These are phyloP conservation scores for Tephrocybe sp. DNA, from an alignment of 768 basidiomycete species.

Conservation along the genomic window DNA sequence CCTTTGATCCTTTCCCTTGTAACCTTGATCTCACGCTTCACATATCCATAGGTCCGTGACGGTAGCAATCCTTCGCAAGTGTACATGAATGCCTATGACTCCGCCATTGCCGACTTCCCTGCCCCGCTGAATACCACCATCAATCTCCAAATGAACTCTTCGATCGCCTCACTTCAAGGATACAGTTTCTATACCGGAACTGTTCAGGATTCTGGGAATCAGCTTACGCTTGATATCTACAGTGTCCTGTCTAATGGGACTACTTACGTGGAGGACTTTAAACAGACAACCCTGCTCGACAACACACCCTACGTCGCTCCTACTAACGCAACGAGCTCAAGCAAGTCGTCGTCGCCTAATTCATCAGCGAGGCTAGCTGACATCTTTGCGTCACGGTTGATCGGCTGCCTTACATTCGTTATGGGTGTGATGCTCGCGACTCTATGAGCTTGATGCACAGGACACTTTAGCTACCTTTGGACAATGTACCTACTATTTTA, in stretches of 20 bases:
- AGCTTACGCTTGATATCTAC: conserved; percentile 28
- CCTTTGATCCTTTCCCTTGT: neutral
- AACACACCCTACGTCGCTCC: conserved; percentile 23
- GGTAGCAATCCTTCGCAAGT: conserved; percentile 25
- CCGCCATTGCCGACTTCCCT: conserved; percentile 21
- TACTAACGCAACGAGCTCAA: conserved; percentile 15
- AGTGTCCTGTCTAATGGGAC: conserved; percentile 21
- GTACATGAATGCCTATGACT: conserved; percentile 25
- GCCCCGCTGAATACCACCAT: conserved; percentile 24
- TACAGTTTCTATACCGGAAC: conserved; percentile 28
- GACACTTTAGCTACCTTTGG: neutral
- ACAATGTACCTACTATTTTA: neutral
- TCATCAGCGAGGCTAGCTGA: conserved; percentile 9
- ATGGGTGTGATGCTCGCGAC: neutral
- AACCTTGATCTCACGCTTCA: neutral
- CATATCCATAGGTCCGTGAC: conserved; percentile 21
- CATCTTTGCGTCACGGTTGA: neutral
- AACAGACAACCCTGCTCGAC: conserved; percentile 23
- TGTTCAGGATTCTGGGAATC: conserved; percentile 24
- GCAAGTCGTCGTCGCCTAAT: conserved; percentile 7
- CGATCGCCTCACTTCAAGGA: conserved; percentile 21
- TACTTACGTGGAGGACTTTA: conserved; percentile 28
- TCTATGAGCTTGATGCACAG: neutral
- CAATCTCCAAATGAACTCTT: conserved; percentile 22
- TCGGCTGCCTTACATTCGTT: neutral